A percentile compares a stretch with the other conserved stretches of the same genome.
These are phyloP conservation scores for Lecanicillium sp. DNA, from an alignment of 2,329 filamentous ascomycete species.

Conservation along the genomic window DNA sequence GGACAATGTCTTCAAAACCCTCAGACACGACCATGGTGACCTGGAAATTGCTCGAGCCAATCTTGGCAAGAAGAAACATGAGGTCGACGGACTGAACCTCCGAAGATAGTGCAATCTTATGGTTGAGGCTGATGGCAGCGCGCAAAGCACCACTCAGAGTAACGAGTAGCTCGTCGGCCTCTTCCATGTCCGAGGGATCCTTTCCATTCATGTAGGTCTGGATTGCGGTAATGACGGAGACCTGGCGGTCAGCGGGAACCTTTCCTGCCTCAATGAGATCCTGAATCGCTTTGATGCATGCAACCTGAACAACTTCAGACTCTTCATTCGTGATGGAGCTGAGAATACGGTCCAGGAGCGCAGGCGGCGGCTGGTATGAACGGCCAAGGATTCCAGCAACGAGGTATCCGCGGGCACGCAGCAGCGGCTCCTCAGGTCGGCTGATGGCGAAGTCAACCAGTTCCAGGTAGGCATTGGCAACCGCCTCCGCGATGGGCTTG, in stretches of 20 bases:
- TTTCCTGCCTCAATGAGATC: conserved; percentile 48
- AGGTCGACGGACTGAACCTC: conserved; percentile 70
- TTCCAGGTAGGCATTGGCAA: conserved; percentile 68
- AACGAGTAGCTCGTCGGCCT: conserved; percentile 86
- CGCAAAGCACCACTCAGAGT: conserved; percentile 82
- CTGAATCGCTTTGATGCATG: conserved; percentile 82
- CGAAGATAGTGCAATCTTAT: conserved; percentile 62
- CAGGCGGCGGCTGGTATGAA: conserved; percentile 55
- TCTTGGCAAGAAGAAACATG: conserved; percentile 81
- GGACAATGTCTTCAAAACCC: conserved; percentile 82
- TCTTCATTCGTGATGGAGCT: conserved; percentile 67
- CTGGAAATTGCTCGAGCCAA: conserved; percentile 85
- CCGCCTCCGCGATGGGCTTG: conserved; percentile 59
- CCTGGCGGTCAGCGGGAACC: conserved; percentile 49
- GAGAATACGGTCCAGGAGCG: conserved; percentile 65
- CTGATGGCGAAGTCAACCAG: conserved; percentile 73
- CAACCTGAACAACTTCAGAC: conserved; percentile 84
- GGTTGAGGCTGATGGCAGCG: conserved; percentile 73
- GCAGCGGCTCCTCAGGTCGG: conserved; percentile 61
- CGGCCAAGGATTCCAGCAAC: conserved; percentile 74
- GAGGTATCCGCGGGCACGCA: conserved; percentile 81
- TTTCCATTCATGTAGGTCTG: conserved; percentile 70
- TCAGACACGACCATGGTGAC: conserved; percentile 82
- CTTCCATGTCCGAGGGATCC: conserved; percentile 74
- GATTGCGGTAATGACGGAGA: conserved; percentile 52